Percentiles rank a stretch among this genome's conserved stretches.
phyloP scores from a whole-genome alignment of 73 alveolate genomes.

The Uronychia setigera region DNA sequence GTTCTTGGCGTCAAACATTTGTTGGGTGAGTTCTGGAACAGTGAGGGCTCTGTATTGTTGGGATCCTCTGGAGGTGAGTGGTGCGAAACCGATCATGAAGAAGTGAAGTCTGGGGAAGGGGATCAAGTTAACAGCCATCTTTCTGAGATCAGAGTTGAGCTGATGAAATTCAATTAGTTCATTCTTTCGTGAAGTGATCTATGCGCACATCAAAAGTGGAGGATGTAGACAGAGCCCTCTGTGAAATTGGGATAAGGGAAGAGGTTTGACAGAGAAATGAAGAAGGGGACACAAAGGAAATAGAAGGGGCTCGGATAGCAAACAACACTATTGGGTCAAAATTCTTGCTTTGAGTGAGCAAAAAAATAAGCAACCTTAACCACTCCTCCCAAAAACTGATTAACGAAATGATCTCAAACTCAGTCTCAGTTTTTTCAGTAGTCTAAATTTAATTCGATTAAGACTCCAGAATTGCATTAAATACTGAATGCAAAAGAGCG shows the following conservation, averaged over 20 bases:
- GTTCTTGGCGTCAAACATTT: slow-evolving; percentile 99
- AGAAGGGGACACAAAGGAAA: not conserved
- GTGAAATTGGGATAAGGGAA: not conserved
- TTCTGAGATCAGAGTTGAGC: slow-evolving; percentile 97
- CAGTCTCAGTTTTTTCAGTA: not conserved
- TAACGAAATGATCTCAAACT: not conserved
- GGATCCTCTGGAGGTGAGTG: slow-evolving; percentile 98
- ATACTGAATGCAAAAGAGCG: too few species aligned
- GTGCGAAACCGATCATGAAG: slow-evolving; percentile 99
- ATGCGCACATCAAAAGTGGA: not conserved
- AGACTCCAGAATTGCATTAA: too few species aligned
- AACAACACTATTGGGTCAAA: not conserved
- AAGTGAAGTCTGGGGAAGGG: slow-evolving; percentile 99
- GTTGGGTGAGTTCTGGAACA: slow-evolving; percentile 98
- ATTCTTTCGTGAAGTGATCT: not conserved
- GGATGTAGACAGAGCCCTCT: not conserved
- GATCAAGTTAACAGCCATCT: slow-evolving; percentile 97
- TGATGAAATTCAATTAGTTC: slow-evolving; percentile 20
- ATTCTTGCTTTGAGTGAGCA: not conserved
- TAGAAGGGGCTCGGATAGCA: not conserved
- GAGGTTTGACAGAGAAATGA: not conserved
- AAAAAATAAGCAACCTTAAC: not conserved
- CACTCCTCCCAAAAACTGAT: not conserved
- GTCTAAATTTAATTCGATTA: not conserved
- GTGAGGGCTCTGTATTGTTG: slow-evolving; percentile 98